Percentiles rank a stretch among this genome's conserved stretches.
Evolutionary conservation across 768 basidiomycete genomes (phyloP).

Genomic region (Arthromyces matolae): DNA sequence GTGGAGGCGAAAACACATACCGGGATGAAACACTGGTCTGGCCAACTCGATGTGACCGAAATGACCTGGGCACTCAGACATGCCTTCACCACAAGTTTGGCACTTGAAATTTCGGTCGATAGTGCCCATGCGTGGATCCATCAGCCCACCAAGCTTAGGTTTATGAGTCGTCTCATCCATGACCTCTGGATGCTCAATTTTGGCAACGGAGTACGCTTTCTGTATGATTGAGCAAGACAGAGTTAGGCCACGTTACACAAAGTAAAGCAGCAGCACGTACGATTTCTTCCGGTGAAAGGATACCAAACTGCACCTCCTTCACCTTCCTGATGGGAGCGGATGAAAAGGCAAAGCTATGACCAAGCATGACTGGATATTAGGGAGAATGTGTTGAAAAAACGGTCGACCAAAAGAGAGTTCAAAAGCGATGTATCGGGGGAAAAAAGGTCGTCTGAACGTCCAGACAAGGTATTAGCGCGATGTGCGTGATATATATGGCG

Average conservation of each 20-base stretch:
- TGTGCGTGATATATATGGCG: constrained; percentile 16
- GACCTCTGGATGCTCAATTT: constrained; percentile 97
- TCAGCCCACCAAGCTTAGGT: constrained; percentile 89
- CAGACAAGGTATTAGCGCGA: constrained; percentile 27
- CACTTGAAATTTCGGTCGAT: constrained; percentile 98
- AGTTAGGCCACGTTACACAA: constrained; percentile 8
- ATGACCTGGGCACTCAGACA: constrained; percentile 99
- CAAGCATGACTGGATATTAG: constrained; percentile 56
- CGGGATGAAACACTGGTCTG: constrained; percentile 95
- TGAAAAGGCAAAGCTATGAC: constrained; percentile 89
- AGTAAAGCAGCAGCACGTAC: constrained; percentile 46
- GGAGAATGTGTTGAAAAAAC: constrained; percentile 11
- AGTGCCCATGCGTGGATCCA: constrained; percentile 98
- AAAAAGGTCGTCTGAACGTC: constrained; percentile 26
- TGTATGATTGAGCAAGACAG: constrained; percentile 31
- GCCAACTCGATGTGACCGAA: constrained; percentile 99
- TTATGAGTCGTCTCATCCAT: constrained; percentile 93
- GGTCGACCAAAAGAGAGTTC: constrained; percentile 13
- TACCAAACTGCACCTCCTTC: constrained; percentile 97
- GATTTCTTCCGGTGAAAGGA: constrained; percentile 98
- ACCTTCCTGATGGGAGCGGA: constrained; percentile 94
- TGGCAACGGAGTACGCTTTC: constrained; percentile 99
- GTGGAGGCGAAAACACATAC: constrained; percentile 40
- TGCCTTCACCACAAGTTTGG: constrained; percentile 99
- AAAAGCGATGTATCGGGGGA: constrained; percentile 9